Evolutionary conservation across 768 basidiomycete genomes (phyloP), one percentile per base, ranked within the genome.

Genomic region (Auricularia heimuer): DNA sequence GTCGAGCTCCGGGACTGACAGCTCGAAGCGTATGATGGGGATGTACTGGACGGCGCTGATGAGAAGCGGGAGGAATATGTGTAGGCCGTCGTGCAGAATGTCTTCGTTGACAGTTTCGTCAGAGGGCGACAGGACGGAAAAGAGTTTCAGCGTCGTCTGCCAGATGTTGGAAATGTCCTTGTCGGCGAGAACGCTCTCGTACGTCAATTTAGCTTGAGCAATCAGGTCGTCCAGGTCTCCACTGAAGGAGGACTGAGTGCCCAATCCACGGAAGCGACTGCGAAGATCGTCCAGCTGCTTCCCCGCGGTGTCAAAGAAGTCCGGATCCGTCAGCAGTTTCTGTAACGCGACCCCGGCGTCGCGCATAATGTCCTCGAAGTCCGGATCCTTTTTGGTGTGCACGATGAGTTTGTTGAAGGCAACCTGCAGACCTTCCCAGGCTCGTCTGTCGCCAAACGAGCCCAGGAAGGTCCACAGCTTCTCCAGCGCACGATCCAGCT

Each of bases 401-500:
- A 60, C 24, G 56, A 35, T 18, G 24, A 60, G 4, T 29, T 60
- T 60, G 56, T 60, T 60, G 29, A 29, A 60, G 7, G 56, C 56
- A 18, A 60, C 29, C 56, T 29, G 24, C 10, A 60, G 29, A 7
- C 56, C 56, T 14, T 60, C 56, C 56, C 56, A 60, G 24, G 56
- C 56, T 14, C 34, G 24, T 29, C 56, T 14, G 33, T 60, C 56
- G 24, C 56, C 56, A 8, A 60, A 60, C 56, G 56, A 60, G 34
- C 56, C 56, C 6, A 60, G 11, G 29, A 60, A 60, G 24, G 56
- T 35, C 56, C 56, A 60, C 34, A 60, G 18, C 56, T 60, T 60
- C 56, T 60, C 56, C 56, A 60, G 24, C 29, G 56, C 56, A 18
- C 56, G 56, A 29, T 60, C 56, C 7, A 60, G 56, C 56, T 60